These are phyloP conservation scores for Neonothopanus nambi DNA, from an alignment of 1,284 basidiomycete species.

Conservation along the genomic window DNA sequence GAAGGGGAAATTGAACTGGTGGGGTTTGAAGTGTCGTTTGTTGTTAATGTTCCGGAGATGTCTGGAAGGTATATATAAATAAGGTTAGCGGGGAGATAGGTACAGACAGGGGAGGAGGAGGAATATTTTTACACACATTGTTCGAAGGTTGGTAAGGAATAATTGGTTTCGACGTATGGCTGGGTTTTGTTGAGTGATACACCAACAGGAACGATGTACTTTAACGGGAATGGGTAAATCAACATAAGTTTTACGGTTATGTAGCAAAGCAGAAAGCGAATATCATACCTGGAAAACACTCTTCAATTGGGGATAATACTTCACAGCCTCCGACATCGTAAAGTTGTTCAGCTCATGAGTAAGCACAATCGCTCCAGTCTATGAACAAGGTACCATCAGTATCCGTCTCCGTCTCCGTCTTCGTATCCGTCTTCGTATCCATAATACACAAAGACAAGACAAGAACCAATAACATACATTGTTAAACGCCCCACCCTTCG, in stretches of 20 bases:
- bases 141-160: constrained; percentile 40
- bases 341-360: constrained; percentile 25
- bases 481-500: constrained; percentile 40
- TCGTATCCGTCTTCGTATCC: no score
- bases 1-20: neutral
- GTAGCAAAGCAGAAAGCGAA: constrained; percentile 12
- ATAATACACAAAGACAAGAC: no score
- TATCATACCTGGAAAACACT: constrained; percentile 40
- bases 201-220: constrained; percentile 51
- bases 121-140: constrained; percentile 39
- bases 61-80: no score
- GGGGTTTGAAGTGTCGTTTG: neutral
- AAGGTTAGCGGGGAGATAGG: neutral
- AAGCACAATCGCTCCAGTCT: constrained; percentile 50
- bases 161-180: constrained; percentile 48
- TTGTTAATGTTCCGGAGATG: neutral
- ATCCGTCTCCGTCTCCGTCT: no score
- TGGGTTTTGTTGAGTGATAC: constrained; percentile 46
- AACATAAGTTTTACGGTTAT: no score
- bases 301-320: constrained; percentile 32
- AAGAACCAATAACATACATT: constrained; percentile 27
- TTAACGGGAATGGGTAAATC: no score
- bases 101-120: neutral
- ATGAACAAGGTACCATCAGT: neutral
- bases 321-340: constrained; percentile 26